Base-by-base conservation (phyloP, 2,329 filamentous ascomycete genomes). In the Fonsecaea nubica region DNA sequence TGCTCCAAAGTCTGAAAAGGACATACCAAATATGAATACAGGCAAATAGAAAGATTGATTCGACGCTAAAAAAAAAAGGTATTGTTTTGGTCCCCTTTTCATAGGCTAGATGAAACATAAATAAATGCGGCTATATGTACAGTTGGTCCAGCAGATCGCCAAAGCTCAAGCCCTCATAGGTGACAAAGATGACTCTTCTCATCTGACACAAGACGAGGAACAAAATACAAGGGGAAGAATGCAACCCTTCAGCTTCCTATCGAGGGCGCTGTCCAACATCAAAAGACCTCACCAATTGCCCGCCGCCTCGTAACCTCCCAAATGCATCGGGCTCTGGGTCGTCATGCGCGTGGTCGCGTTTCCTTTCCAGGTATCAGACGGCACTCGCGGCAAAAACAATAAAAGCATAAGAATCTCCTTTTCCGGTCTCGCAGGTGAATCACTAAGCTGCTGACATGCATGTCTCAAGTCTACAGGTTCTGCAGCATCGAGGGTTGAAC, bases 401-500 rank as follows among this genome's bases (percentile, higher is more conserved):
- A 50, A 63, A 66, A 60, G 54, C 42, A 68, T 60, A 36, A 60
- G 10, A 48, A 63, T 54, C 32, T 32, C 57, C 38, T 63, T 62
- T 55, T 61, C 58, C 36, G 13, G 42, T 32, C 33, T 54, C 52
- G 58, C 54, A 42, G 58, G 62, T 67, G 48, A 62, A 63, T 69
- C 62, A 63, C 60, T 64, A 60, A 66, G 65, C 60, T 66, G 53
- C 62, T 54, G 63, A 64, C 57, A 63, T 64, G 55, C 48, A 61
- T 54, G 58, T 61, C 58, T 32, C 25, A 61, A 35, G 25, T 65
- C 58, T 68, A 70, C 63, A 70, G 55, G 63, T 71, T 66, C 64
- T 71, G 69, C 66, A 73, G 67, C 70, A 73, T 70, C 56, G 70
- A 70, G 55, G 71, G 69, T 69, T 73, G 71, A 50, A 73, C 65